These are phyloP conservation scores for Pulveroboletus ravenelii DNA, from an alignment of 768 basidiomycete species.

Conservation along the genomic window DNA sequence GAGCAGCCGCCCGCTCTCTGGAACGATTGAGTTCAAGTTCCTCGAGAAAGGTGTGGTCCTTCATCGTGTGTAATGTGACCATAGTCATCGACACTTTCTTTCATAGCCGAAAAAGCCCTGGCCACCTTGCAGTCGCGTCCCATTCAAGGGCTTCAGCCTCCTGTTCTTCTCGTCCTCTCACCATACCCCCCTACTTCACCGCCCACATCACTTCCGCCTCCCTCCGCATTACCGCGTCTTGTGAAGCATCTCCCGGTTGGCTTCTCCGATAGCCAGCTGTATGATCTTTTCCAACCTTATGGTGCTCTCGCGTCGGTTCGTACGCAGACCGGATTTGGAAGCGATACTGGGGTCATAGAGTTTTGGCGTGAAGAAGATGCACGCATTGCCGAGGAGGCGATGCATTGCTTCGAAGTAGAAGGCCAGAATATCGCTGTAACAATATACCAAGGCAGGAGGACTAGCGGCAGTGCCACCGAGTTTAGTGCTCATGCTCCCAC, in stretches of 20 bases:
- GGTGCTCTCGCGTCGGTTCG: constrained; percentile 80
- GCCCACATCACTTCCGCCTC: constrained; percentile 69
- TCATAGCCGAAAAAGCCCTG: constrained; percentile 79
- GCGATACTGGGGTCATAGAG: constrained; percentile 75
- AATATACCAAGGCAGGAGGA: constrained; percentile 64
- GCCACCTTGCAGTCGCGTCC: constrained; percentile 76
- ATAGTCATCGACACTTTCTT: constrained; percentile 5
- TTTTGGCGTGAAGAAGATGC: constrained; percentile 89
- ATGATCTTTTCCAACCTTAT: constrained; percentile 79
- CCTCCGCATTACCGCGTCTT: constrained; percentile 71
- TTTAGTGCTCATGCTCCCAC: constrained; percentile 72
- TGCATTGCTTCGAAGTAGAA: constrained; percentile 81
- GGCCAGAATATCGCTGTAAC: constrained; percentile 84
- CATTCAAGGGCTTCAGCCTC: constrained; percentile 55
- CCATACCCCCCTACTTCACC: constrained; percentile 80
- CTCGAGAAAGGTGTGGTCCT: constrained; percentile 65
- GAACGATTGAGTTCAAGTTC: constrained; percentile 81
- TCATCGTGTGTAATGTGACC: constrained; percentile 5
- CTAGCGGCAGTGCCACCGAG: constrained; percentile 50
- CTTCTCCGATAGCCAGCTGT: constrained; percentile 69
- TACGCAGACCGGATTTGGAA: constrained; percentile 68
- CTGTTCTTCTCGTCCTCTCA: constrained; percentile 64
- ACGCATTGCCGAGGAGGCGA: constrained; percentile 66
- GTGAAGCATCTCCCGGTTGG: constrained; percentile 77
- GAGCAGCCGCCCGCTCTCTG: constrained; percentile 47